These are phyloP conservation scores for Plenodomus tracheiphilus DNA, from an alignment of 2,329 filamentous ascomycete species.

Conservation along the genomic window DNA sequence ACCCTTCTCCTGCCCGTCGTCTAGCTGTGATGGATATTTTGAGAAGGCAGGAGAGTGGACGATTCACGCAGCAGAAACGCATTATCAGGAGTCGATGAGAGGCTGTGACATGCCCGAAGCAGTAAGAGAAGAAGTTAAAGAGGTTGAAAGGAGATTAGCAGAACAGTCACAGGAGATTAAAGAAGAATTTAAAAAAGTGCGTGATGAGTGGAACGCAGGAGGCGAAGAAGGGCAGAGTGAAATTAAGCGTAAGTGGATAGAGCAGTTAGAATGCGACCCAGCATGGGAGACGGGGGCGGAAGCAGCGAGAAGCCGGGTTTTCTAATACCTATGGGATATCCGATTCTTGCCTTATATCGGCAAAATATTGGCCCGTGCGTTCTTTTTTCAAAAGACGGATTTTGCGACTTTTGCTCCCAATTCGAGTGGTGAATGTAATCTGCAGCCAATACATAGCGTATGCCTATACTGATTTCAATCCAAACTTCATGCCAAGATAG, in stretches of 20 bases:
- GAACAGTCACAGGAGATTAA: background rate
- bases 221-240: background rate
- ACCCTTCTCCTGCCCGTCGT: conserved; percentile 11
- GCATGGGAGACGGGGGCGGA: background rate
- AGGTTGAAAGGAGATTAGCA: background rate
- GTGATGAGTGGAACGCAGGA: background rate
- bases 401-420: no score
- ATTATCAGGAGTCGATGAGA: conserved; percentile 3
- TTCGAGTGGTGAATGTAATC: no score
- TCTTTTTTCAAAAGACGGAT: no score
- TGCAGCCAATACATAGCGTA: no score
- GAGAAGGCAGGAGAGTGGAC: conserved; percentile 17
- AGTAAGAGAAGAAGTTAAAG: background rate
- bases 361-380: no score
- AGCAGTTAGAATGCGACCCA: background rate
- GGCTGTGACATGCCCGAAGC: background rate
- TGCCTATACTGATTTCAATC: no score
- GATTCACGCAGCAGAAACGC: conserved; percentile 14
- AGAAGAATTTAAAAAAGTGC: background rate
- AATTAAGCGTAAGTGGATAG: background rate
- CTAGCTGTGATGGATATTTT: conserved; percentile 13
- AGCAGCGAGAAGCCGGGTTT: no score
- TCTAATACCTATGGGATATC: no score
- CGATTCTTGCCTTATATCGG: no score
- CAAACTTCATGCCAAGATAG: no score